Evolutionary conservation across 179 eudicot genomes (phyloP), one percentile per base, ranked within the genome.

Genomic region (Actinidia arguta): DNA sequence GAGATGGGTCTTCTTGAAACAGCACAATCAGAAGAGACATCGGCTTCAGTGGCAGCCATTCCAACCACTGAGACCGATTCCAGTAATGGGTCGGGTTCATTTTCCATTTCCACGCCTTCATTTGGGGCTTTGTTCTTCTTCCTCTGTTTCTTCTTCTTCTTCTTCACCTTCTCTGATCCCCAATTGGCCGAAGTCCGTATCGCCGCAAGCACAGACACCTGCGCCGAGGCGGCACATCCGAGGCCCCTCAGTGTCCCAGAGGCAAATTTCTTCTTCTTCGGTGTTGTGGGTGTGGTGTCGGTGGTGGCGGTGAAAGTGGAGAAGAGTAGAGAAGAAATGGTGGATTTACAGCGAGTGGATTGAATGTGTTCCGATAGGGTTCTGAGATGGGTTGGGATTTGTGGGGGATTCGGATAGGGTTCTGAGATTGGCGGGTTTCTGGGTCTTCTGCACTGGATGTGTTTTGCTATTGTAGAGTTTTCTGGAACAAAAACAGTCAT

Each of bases 161-260:
- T 89, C 73, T 78, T 86, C 63, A 76, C 86, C 47, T 85, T 83
- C 68, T 82, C 82, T 8, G 83, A 75, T 8, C 92, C 93, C 97
- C 99, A 93, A 69, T 87, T 84, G 54, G 97, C 99, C 17, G 99
- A 91, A 1, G 92, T 74, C 81, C 94, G 85, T 20, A 93, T 93
- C 50, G 87, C 89, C 51, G 87, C 94, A 52, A 98, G 99, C 50
- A 93, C 95, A 17, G 95, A 83, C 6, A 94, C 99, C 59, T 94
- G 93, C 4, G 95, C 85, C 6, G 88, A 86, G 2, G 96, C 92
- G 1, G 98, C 73, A 47, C 99, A 96, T 20, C 99, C 98, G 47
- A 96, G 85, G 0, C 98, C 98, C 73, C 95, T 84, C 62, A 94
- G 83, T 31, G 88, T 3, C 5, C 91, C 86, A 7, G 88, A 84